phyloP scores from a whole-genome alignment of 805 yeast genomes.

The Yarrowia yakushimensis region DNA sequence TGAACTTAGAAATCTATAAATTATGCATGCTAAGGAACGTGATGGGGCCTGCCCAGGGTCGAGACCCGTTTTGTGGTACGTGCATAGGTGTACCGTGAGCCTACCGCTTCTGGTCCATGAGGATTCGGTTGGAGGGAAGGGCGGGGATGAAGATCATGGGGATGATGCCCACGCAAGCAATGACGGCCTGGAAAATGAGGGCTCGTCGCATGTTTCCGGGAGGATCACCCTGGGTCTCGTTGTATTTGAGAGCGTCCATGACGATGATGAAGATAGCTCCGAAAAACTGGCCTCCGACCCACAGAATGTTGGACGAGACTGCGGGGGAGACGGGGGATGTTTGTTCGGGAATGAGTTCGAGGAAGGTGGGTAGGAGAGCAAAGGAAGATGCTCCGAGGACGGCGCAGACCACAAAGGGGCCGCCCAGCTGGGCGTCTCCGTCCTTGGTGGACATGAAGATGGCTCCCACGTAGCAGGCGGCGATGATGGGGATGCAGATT shows the following conservation, averaged over 20 bases:
- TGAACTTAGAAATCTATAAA: no score
- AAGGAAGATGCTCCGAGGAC: constrained; percentile 37
- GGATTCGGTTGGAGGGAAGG: constrained; percentile 27
- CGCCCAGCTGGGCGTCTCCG: constrained; percentile 31
- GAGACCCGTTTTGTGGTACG: background rate
- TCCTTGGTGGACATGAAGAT: constrained; percentile 35
- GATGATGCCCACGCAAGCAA: constrained; percentile 34
- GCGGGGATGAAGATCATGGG: constrained; percentile 30
- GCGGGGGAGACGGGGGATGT: constrained; percentile 38
- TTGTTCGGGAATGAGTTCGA: constrained; percentile 38
- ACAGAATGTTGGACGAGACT: constrained; percentile 34
- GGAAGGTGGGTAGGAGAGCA: constrained; percentile 35
- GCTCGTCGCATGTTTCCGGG: constrained; percentile 38
- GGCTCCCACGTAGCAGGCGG: constrained; percentile 35
- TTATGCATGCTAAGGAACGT: constrained; percentile 1
- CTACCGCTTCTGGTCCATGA: constrained; percentile 25
- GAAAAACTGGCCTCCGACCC: constrained; percentile 37
- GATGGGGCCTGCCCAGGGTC: background rate
- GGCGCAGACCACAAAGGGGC: constrained; percentile 36
- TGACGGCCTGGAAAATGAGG: constrained; percentile 37
- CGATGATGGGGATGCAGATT: constrained; percentile 35
- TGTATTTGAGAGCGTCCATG: constrained; percentile 36
- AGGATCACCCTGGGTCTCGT: constrained; percentile 33
- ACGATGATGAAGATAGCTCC: constrained; percentile 38
- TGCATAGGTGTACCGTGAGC: background rate